Base-by-base conservation (phyloP, 805 yeast species). In the Ogataea pignaliae region DNA sequence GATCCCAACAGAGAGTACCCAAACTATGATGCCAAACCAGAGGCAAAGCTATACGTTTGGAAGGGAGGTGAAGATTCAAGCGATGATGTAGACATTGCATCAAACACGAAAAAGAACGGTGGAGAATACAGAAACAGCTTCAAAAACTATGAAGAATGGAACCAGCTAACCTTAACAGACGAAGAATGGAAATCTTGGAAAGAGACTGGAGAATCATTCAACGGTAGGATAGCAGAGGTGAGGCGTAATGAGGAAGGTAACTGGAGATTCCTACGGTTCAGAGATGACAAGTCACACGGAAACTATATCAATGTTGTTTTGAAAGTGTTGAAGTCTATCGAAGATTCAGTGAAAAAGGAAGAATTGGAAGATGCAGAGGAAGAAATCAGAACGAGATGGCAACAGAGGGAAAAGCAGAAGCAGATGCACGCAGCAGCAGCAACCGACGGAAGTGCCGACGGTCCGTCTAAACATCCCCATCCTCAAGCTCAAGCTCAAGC, bases 221-320 rank as follows among this genome's bases (percentile, higher is more conserved):
- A 91, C 57, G 95, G 90, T 17, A 72, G 98, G 48, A 79, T 95
- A 29, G 90, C 83, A 1, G 99, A 93, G 64, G 88, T 93, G 50
- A 73, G 85, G 43, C 78, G 81, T 59, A 85, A 81, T 48, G 68
- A 69, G 18, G 73, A 75, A 38, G 83, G 84, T 3, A 76, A 74
- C 37, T 93, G 99, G 99, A 79, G 79, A 47, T 73, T 87, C 70
- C 63, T 91, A 45, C 73, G 99, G 47, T 93, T 91, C 64, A 75
- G 99, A 60, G 96, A 93, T 66, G 99, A 93, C 64, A 93, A 93
- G 60, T 65, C 76, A 14, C 83, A 86, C 58, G 98, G 95, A 9
- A 93, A 93, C 63, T 96, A 88, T 63, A 64, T 81, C 13, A 71
- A 81, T 11, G 89, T 87, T 18, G 96, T 90, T 6, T 80, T 80